Percentiles rank a stretch among this genome's conserved stretches.
These are phyloP conservation scores for Aspergillus ochraceus DNA, from an alignment of 2,329 filamentous ascomycete genomes.

Conservation along the genomic window DNA sequence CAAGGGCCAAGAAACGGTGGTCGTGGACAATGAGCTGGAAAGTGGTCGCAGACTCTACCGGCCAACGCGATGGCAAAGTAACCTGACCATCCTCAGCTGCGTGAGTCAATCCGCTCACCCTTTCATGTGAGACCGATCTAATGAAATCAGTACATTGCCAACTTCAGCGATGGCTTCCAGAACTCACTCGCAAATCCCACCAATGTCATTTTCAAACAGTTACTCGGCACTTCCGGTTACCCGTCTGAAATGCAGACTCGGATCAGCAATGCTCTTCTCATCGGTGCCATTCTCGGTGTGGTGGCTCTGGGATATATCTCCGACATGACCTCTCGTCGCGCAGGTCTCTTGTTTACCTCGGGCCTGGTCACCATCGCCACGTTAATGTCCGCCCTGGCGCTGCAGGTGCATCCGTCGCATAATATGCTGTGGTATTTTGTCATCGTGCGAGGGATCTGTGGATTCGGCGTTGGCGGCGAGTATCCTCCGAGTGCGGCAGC, in stretches of 20 bases:
- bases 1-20: background rate
- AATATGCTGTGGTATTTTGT: conserved; percentile 43
- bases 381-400: conserved; percentile 38
- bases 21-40: background rate
- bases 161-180: conserved; percentile 35
- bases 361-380: conserved; percentile 28
- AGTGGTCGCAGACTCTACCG: background rate
- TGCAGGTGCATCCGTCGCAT: conserved; percentile 34
- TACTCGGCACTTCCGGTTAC: conserved; percentile 24
- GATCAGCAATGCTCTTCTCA: background rate
- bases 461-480: conserved; percentile 19
- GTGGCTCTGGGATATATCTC: conserved; percentile 27
- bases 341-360: conserved; percentile 30
- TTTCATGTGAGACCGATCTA: background rate
- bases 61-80: background rate
- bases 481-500: background rate
- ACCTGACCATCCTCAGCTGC: background rate
- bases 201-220: conserved; percentile 32
- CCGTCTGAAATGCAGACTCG: background rate
- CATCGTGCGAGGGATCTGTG: conserved; percentile 37
- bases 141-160: conserved; percentile 28
- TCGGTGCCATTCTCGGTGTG: background rate
- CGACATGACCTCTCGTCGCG: conserved; percentile 29
- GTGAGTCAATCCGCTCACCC: background rate
- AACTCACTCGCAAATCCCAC: conserved; percentile 33